phyloP scores from a whole-genome alignment of 1,284 basidiomycete genomes.

The Leccinum fuscescens region DNA sequence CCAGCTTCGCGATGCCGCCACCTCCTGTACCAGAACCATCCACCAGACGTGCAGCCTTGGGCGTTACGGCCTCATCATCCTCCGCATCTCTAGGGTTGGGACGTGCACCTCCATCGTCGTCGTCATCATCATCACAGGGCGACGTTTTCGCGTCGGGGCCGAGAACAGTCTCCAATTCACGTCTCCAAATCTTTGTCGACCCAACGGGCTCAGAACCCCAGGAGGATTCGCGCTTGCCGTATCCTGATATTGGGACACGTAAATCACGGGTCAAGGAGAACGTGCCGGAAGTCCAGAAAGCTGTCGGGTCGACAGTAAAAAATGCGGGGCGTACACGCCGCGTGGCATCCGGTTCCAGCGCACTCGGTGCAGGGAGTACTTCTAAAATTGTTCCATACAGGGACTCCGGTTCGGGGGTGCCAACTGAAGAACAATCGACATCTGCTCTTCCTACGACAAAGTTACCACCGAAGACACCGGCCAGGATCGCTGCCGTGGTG shows the following conservation, averaged over 20 bases:
- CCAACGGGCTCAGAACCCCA: slow-evolving; percentile 51
- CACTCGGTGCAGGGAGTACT: slow-evolving; percentile 21
- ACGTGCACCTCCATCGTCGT: slow-evolving; percentile 26
- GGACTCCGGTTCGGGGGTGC: slow-evolving; percentile 42
- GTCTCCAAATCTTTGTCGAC: slow-evolving; percentile 70
- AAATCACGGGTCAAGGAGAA: slow-evolving; percentile 76
- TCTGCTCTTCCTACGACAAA: slow-evolving; percentile 34
- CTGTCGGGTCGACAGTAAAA: slow-evolving; percentile 60
- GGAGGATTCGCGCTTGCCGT: slow-evolving; percentile 47
- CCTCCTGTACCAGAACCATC: slow-evolving; percentile 32
- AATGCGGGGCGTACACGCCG: slow-evolving; percentile 57
- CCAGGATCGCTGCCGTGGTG: slow-evolving; percentile 29
- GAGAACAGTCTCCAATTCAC: slow-evolving; percentile 46
- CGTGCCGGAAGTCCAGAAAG: slow-evolving; percentile 61
- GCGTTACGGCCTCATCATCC: slow-evolving; percentile 31
- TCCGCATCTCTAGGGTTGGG: slow-evolving; percentile 21
- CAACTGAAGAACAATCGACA: slow-evolving; percentile 16
- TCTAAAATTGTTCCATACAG: slow-evolving; percentile 57
- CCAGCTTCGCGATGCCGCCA: slow-evolving; percentile 38
- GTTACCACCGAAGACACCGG: slow-evolving; percentile 31
- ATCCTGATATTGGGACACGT: slow-evolving; percentile 71
- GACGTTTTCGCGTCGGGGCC: slow-evolving; percentile 25
- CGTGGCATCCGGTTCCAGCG: slow-evolving; percentile 42
- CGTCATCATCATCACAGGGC: slow-evolving; percentile 19
- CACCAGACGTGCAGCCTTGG: slow-evolving; percentile 37